Evolutionary conservation across 179 eudicot species (phyloP), one percentile per base, ranked within the genome.

Genomic region (Camellia oleifera): DNA sequence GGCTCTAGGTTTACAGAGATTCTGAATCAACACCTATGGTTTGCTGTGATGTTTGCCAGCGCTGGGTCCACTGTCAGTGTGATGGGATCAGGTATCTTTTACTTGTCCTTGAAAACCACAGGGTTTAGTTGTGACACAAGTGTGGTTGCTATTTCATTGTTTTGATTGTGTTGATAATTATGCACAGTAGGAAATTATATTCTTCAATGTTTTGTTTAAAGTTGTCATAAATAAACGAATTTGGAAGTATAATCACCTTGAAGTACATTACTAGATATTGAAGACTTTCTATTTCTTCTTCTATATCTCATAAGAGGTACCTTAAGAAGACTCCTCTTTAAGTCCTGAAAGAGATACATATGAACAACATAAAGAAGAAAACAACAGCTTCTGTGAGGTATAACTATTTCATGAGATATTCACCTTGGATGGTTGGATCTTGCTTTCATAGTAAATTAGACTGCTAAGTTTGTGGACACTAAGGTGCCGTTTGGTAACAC

Each of bases 11-110:
- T 48, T 95, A 95, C 78, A 89, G 99, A 84, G 99, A 95, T 83
- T 95, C 99, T 40, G 99, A 95, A 84, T 84, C 99, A 66, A 95
- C 99, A 75, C 99, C 99, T 71, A 95, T 95, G 99, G 99, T 95
- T 48, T 95, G 99, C 88, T 95, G 99, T 88, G 99, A 95, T 81
- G 82, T 90, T 75, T 95, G 99, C 87, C 95, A 95, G 88, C 92
- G 91, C 42, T 95, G 99, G 99, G 99, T 95, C 85, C 99, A 95
- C 78, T 85, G 89, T 78, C 89, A 93, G 40, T 94, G 99, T 87
- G 98, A 95, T 84, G 94, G 89, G 71, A 95, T 95, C 89, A 93
- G 98, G 98, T 95, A 73, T 65, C 40, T 81, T 61, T 10, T 32
- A 50, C 61, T 79, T 15, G 12, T 48, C 61, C 58, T 69, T 67